A percentile compares a stretch with the other conserved stretches of the same genome.
These are phyloP conservation scores for Capronia coronata DNA, from an alignment of 2,329 filamentous ascomycete species.

Conservation along the genomic window DNA sequence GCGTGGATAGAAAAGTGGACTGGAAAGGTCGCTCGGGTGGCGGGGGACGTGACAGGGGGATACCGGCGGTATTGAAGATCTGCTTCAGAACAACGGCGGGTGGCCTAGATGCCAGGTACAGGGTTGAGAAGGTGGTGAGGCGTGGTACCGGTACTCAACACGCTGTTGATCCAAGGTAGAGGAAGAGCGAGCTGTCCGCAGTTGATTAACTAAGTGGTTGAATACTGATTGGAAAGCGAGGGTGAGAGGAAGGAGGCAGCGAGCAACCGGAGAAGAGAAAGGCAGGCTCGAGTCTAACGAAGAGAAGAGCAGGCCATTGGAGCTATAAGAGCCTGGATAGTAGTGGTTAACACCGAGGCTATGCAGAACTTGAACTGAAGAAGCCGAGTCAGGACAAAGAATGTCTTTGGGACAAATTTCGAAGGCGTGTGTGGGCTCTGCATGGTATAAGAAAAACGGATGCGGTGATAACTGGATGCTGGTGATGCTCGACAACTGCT, in stretches of 20 bases:
- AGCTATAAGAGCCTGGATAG: too few species aligned
- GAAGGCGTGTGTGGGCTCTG: background rate
- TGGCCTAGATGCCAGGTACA: background rate
- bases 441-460: background rate
- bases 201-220: background rate
- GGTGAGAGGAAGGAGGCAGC: background rate
- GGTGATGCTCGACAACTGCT: background rate
- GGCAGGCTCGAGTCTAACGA: too few species aligned
- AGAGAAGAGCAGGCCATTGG: too few species aligned
- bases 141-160: background rate
- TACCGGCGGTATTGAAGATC: slow-evolving; percentile 11
- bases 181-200: background rate
- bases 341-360: too few species aligned
- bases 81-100: slow-evolving; percentile 19
- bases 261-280: too few species aligned
- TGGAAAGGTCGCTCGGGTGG: slow-evolving; percentile 13
- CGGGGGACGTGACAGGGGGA: slow-evolving; percentile 17
- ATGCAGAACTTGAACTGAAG: background rate
- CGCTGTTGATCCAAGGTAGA: background rate
- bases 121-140: slow-evolving; percentile 2
- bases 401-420: background rate
- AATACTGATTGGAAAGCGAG: background rate
- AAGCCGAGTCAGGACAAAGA: background rate
- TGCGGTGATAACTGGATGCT: background rate
- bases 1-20: background rate